These are phyloP conservation scores for Heliamphora exappendiculata DNA, from an alignment of 148 eudicot genomes.

Conservation along the genomic window DNA sequence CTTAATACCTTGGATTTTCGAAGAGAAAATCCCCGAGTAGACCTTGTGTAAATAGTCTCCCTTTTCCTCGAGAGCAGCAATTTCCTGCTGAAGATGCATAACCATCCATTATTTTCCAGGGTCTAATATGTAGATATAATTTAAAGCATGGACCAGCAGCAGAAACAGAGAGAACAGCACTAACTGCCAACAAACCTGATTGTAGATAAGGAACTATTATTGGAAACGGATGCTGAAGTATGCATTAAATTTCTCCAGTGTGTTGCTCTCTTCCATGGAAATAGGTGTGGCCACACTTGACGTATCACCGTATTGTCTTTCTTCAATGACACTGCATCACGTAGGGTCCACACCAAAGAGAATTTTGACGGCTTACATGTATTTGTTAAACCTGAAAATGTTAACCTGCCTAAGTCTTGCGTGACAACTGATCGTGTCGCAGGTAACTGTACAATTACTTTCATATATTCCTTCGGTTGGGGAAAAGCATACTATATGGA, in stretches of 20 bases:
- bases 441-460: neutral
- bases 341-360: conserved; percentile 73
- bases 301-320: conserved; percentile 40
- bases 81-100: conserved; percentile 45
- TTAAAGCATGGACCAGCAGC: neutral
- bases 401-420: conserved; percentile 1
- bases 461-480: neutral
- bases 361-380: conserved; percentile 40
- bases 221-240: conserved; percentile 27
- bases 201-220: conserved; percentile 24
- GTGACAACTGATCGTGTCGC: neutral
- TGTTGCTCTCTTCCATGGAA: conserved; percentile 86
- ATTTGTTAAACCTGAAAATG: conserved; percentile 29
- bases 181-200: conserved; percentile 32
- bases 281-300: conserved; percentile 46
- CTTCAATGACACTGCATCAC: conserved; percentile 39
- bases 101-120: conserved; percentile 19
- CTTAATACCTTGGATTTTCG: conserved; percentile 79
- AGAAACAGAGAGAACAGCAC: conserved; percentile 7
- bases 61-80: conserved; percentile 65
- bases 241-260: conserved; percentile 48
- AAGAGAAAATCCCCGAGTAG: conserved; percentile 73
- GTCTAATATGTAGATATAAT: conserved; percentile 15
- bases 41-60: conserved; percentile 70
- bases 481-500: neutral